Base-by-base conservation (phyloP, 768 basidiomycete species). In the Sporobolomyces roseus region DNA sequence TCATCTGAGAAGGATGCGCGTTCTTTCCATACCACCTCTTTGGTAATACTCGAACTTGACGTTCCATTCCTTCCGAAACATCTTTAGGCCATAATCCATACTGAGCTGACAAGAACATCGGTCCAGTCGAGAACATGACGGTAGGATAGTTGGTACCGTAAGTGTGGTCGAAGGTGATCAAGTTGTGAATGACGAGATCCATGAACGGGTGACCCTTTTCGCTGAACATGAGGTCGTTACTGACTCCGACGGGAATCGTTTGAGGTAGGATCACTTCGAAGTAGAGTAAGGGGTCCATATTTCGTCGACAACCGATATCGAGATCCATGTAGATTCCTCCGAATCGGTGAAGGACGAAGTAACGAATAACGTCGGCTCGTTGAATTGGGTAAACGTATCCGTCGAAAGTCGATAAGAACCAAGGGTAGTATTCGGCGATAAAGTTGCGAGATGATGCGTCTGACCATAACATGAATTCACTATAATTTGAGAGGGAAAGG, bases 121-220 rank as follows among this genome's bases (percentile, higher is more conserved):
- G 96, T 1, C 94, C 94, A 0, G 96, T 99, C 61, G 92, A 92
- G 80, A 99, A 99, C 96, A 99, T 99, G 82, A 99, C 96, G 32
- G 96, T 99, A 36, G 96, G 96, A 75, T 99, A 99, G 80, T 98
- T 96, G 77, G 93, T 85, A 61, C 96, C 79, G 87, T 91, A 99
- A 60, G 86, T 85, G 78, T 94, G 91, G 80, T 98, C 91, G 77
- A 94, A 99, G 27, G 87, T 87, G 75, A 86, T 83, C 67, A 97
- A 85, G 78, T 89, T 91, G 80, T 93, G 89, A 72, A 97, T 93
- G 56, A 91, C 90, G 79, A 93, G 90, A 45, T 88, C 87, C 81
- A 98, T 83, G 81, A 99, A 90, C 1, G 91, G 88, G 72, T 93
- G 91, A 1, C 82, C 81, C 76, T 88, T 87, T 78, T 89, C 86